Evolutionary conservation across 164 flowering plant species (phyloP), one percentile per base, ranked within the genome.

Genomic region (Tetracentron sinense): DNA sequence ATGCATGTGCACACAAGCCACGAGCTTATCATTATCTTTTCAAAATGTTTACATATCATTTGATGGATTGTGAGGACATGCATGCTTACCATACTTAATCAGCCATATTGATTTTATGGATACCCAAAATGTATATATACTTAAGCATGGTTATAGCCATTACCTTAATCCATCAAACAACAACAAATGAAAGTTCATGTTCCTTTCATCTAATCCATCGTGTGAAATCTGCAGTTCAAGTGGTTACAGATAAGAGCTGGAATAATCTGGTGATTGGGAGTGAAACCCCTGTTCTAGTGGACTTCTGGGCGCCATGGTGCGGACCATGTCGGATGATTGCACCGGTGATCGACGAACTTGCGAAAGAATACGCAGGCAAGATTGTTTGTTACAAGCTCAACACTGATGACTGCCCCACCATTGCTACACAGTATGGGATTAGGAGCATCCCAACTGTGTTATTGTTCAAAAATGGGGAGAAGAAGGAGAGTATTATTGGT

Each of bases 261-360:
- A 61, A 75, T 2, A 61, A 56, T 0, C 70, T 63, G 10, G 93
- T 89, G 8, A 58, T 87, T 0, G 76, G 53, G 16, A 77, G 74
- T 35, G 69, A 74, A 26, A 75, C 7, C 8, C 90, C 88, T 3
- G 90, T 80, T 4, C 73, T 89, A 30, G 90, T 89, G 23, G 92
- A 89, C 65, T 89, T 89, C 56, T 89, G 92, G 92, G 96, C 96
- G 27, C 90, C 92, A n/a, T 89, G 96, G 92, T 89, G 96, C 50
- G 96, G 96, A n/a, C 96, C 96, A 2, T 89, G 96, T 52, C 53
- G 86, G 64, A 85, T 89, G 85, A 85, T 89, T 28, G 84, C 82
- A 0, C 89, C 92, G 0, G 83, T 80, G 51, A 76, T 89, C 16
- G 89, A 83, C 16, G 88, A 87, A 47, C 27, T 89, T 64, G 92